Base-by-base conservation (phyloP, 495 filamentous ascomycete species). In the Aspergillus diversus region DNA sequence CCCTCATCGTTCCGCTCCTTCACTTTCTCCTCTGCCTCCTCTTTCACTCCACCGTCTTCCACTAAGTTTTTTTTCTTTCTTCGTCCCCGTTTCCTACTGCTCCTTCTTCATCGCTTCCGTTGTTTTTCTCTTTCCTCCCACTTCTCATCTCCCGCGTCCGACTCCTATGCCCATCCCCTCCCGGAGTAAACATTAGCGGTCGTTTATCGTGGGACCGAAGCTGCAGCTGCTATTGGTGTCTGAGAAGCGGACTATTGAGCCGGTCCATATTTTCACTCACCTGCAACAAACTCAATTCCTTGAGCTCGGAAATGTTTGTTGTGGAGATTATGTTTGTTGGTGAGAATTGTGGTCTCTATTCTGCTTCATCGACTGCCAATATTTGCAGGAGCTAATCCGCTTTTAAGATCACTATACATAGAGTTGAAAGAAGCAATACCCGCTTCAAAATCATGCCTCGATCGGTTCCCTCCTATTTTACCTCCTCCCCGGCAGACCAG, bases 371-470 rank as follows among this genome's bases (percentile, higher is more conserved):
- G 11, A 17, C 6, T 50, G 16, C 27, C 16, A 17, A 37, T 31
- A 15, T 21, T 43, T 33, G 37, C 17, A 21, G 11, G 47, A 55
- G n/a, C 50, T 66, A 54, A 61, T 33, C 31, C 17, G 27, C 12
- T 39, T 53, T 39, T 33, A 52, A 67, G 64, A 39, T 42, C 48
- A 13, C 53, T 15, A 34, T n/a, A 39, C 59, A 16, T 70, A 65
- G 52, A 31, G 49, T 34, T 51, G 62, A 67, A 63, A 59, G 62
- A 67, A 63, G 61, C 64, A 17, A 31, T 15, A 39, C 48, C 43
- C 57, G 53, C 61, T 63, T 63, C 55, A 48, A 52, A 47, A 62
- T 32, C 49, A 71, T 71, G 69, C 64, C 66, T 63, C 69, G 69
- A 48, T 71, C 69, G 35, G 46, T 65, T 11, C 60, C 69, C 33